These are phyloP conservation scores for Penicillium sp. DNA, from an alignment of 2,329 filamentous ascomycete species.

Conservation along the genomic window DNA sequence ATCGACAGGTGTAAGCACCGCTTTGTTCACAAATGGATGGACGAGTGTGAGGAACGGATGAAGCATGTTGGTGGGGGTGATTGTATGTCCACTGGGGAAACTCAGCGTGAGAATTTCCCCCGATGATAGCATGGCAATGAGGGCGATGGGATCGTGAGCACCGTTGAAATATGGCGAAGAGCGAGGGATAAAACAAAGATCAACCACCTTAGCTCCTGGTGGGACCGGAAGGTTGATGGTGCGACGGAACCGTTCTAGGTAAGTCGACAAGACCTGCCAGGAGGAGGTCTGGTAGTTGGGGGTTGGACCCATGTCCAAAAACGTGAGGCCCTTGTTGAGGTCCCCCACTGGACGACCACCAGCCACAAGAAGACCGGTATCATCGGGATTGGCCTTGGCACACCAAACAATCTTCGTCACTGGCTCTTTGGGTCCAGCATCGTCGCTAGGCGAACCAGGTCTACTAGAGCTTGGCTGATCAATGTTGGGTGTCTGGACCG, in stretches of 20 bases:
- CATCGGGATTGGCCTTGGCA: conserved; percentile 88
- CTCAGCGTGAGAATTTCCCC: conserved; percentile 88
- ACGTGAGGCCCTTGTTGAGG: conserved; percentile 75
- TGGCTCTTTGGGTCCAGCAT: conserved; percentile 67
- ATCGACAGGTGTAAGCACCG: conserved; percentile 72
- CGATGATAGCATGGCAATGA: conserved; percentile 76
- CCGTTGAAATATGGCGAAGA: conserved; percentile 82
- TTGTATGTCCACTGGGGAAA: conserved; percentile 88
- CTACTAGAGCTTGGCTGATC: conserved; percentile 62
- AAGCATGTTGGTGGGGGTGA: conserved; percentile 88
- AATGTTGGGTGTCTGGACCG: conserved; percentile 71
- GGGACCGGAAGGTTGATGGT: conserved; percentile 74
- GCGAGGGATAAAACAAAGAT: conserved; percentile 83
- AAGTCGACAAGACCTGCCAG: conserved; percentile 77
- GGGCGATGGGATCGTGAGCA: conserved; percentile 84
- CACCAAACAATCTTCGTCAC: conserved; percentile 86
- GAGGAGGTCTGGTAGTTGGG: conserved; percentile 89
- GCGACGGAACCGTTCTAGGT: conserved; percentile 75
- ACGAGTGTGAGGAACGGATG: conserved; percentile 85
- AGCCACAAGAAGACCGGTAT: conserved; percentile 83
- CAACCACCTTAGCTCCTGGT: conserved; percentile 70
- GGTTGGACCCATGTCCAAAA: conserved; percentile 84
- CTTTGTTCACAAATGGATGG: conserved; percentile 80
- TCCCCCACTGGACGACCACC: conserved; percentile 73
- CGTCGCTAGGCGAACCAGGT: conserved; percentile 48